These are phyloP conservation scores for Nigrospora osmanthi DNA, from an alignment of 2,329 filamentous ascomycete species.

Conservation along the genomic window DNA sequence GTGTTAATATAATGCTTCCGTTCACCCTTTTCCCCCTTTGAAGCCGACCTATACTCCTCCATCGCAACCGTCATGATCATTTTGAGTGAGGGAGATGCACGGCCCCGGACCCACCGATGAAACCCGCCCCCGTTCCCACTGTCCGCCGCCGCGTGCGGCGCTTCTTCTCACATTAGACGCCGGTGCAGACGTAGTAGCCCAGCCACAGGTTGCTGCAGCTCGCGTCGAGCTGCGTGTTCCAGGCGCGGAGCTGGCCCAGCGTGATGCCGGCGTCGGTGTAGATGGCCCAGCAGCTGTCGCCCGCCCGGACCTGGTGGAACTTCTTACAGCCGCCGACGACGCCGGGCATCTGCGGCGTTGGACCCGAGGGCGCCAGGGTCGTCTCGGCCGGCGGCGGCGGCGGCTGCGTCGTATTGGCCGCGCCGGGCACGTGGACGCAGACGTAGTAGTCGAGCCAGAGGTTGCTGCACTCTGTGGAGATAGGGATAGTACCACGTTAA, in stretches of 20 bases:
- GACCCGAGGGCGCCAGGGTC: background rate
- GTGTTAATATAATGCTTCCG: no score
- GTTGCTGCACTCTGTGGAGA: slow-evolving; percentile 7
- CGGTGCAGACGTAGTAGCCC: slow-evolving; percentile 25
- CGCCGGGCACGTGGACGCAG: slow-evolving; percentile 7
- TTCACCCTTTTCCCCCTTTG: no score
- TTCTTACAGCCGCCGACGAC: slow-evolving; percentile 6
- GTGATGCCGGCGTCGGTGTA: slow-evolving; percentile 14
- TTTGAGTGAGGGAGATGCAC: no score
- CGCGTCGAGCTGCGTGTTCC: slow-evolving; percentile 20
- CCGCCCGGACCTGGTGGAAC: slow-evolving; percentile 5
- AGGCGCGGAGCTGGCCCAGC: slow-evolving; percentile 15
- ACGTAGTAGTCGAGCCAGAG: slow-evolving; percentile 11
- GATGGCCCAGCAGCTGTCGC: slow-evolving; percentile 11
- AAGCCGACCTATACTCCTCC: no score
- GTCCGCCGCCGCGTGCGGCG: no score
- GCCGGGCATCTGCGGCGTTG: slow-evolving; percentile 8
- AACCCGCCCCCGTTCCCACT: no score
- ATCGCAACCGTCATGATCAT: no score
- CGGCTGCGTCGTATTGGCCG: background rate
- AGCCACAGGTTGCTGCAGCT: slow-evolving; percentile 26
- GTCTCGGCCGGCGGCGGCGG: background rate
- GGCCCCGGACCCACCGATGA: no score
- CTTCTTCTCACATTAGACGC: background rate
- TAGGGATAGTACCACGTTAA: background rate